Conservation (phyloP, 2,329 filamentous ascomycete genomes). For the Didymella exigua region DNA sequence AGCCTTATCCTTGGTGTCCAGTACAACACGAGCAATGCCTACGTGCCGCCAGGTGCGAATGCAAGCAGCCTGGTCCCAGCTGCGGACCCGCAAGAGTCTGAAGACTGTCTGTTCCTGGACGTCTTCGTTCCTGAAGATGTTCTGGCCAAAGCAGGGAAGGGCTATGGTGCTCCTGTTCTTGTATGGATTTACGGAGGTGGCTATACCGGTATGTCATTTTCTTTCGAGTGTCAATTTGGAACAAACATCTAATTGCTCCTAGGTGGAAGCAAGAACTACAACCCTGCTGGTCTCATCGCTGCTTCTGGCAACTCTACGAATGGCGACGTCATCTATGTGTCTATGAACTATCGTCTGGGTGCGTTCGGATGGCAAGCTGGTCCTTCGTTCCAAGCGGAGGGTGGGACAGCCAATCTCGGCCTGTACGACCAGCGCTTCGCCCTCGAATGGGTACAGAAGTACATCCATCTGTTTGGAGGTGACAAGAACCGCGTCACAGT, state of each 20-base stretch:
- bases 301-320: conserved; percentile 49
- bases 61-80: conserved; percentile 27
- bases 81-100: conserved; percentile 42
- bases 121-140: conserved; percentile 53
- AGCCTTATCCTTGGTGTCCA: conserved; percentile 35
- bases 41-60: conserved; percentile 34
- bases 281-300: conserved; percentile 51
- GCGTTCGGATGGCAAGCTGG: conserved; percentile 46
- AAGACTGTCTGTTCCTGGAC: conserved; percentile 59
- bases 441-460: conserved; percentile 48
- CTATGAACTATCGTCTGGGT: conserved; percentile 56
- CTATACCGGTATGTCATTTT: conserved; percentile 7
- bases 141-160: conserved; percentile 40
- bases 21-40: conserved; percentile 40
- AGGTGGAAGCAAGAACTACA: conserved; percentile 49
- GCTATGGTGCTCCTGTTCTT: conserved; percentile 51
- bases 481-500: conserved; percentile 48
- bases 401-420: conserved; percentile 43
- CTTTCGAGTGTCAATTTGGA: not conserved
- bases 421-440: conserved; percentile 49
- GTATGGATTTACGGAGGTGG: conserved; percentile 58
- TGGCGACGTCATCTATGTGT: conserved; percentile 53
- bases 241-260: not conserved
- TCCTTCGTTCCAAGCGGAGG: conserved; percentile 42
- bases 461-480: conserved; percentile 49